A percentile compares a stretch with the other conserved stretches of the same genome.
phyloP scores from a whole-genome alignment of 192 early-diverging fungal species.

The Ambispora gerdemannii region DNA sequence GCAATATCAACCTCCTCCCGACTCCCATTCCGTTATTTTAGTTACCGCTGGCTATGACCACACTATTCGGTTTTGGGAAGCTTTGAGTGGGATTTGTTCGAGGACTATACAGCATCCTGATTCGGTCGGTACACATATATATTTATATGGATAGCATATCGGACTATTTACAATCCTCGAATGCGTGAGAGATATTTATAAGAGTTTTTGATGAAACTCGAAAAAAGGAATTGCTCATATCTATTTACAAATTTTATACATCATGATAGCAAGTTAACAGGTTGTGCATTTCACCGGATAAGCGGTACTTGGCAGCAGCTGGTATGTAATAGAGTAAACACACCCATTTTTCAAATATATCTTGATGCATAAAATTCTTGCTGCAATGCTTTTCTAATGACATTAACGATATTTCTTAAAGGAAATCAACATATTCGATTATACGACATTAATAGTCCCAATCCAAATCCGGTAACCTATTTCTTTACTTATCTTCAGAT shows the following conservation, averaged over 20 bases:
- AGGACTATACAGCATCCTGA: constrained; percentile 78
- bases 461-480: constrained; percentile 66
- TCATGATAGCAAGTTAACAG: constrained; percentile 78
- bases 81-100: constrained; percentile 60
- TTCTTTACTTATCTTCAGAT: too few relatives aligned
- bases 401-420: constrained; percentile 27
- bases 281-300: constrained; percentile 84
- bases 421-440: constrained; percentile 79
- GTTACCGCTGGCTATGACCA: constrained; percentile 80
- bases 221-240: too few relatives aligned
- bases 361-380: not conserved
- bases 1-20: constrained; percentile 46
- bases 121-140: constrained; percentile 65
- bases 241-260: too few relatives aligned
- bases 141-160: too few relatives aligned
- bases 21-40: constrained; percentile 54
- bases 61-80: constrained; percentile 74
- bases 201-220: too few relatives aligned
- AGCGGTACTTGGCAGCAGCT: constrained; percentile 79
- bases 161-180: too few relatives aligned
- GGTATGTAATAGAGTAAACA: constrained; percentile 45
- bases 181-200: too few relatives aligned
- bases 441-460: constrained; percentile 77
- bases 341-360: not conserved
- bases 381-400: not conserved